Evolutionary conservation across 306 rosid species (phyloP).

Genomic region (Quercus rubra): DNA sequence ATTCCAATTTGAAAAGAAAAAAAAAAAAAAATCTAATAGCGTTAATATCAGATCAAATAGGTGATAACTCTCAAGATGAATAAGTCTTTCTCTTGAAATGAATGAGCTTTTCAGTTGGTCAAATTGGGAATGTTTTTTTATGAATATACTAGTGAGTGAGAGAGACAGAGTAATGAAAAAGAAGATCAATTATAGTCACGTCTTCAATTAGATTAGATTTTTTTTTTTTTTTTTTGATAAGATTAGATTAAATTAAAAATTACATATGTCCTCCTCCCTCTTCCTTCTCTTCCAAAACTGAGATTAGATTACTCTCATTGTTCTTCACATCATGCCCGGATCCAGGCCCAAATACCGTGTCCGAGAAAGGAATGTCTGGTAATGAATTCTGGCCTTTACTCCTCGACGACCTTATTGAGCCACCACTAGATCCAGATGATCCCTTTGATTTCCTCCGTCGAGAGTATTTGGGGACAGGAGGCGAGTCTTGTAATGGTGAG

Average conservation of each 20-base stretch:
- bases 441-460: conserved; percentile 61
- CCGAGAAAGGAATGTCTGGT: conserved; percentile 40
- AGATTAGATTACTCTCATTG: neutral
- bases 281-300: conserved; percentile 17
- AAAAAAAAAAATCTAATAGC: no score
- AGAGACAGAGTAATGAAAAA: neutral
- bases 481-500: conserved; percentile 26
- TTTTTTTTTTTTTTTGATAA: no score
- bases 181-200: neutral
- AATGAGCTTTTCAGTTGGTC: no score
- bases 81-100: no score
- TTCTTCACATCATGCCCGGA: conserved; percentile 12
- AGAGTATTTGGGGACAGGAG: conserved; percentile 38
- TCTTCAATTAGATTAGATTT: neutral
- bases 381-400: conserved; percentile 50
- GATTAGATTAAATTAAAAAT: conserved; percentile 6
- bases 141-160: no score
- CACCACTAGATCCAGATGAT: conserved; percentile 36
- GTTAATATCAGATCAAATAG: no score
- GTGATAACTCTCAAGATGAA: no score
- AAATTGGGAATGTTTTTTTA: no score
- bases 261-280: neutral
- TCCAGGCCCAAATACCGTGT: conserved; percentile 20
- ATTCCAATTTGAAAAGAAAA: no score
- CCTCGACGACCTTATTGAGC: conserved; percentile 38